Conservation (phyloP, 1,284 basidiomycete genomes). For the Pyrrhoderma noxium region DNA sequence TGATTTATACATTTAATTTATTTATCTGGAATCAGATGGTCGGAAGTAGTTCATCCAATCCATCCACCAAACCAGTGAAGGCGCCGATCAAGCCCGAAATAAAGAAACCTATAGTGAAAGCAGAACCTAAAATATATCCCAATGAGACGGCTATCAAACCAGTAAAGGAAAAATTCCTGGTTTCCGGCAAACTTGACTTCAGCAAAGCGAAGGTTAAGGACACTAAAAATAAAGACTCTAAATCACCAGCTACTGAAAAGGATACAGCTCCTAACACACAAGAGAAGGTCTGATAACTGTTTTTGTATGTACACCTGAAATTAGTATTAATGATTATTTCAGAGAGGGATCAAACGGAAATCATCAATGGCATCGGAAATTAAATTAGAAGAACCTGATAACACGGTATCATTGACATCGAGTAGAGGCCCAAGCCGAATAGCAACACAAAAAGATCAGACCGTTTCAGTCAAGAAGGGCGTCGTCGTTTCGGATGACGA, state of each 20-base stretch:
- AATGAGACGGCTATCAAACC: too few relatives aligned
- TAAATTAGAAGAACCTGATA: not conserved
- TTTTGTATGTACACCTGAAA: not conserved
- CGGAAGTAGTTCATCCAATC: not conserved
- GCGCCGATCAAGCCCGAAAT: not conserved
- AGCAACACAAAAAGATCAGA: constrained; percentile 1
- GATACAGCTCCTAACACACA: constrained; percentile 18
- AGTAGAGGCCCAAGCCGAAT: not conserved
- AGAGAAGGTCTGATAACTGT: constrained; percentile 2
- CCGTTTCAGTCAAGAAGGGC: constrained; percentile 35
- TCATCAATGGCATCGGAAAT: constrained; percentile 9
- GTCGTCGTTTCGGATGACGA: constrained; percentile 56
- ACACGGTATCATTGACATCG: not conserved
- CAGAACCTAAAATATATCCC: too few relatives aligned
- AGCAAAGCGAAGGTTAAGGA: constrained; percentile 52
- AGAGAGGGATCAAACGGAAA: constrained; percentile 20
- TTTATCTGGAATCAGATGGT: too few relatives aligned
- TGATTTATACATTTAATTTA: not conserved
- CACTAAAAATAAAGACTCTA: constrained; percentile 17
- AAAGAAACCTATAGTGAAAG: too few relatives aligned
- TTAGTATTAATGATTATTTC: not conserved
- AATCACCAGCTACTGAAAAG: not conserved
- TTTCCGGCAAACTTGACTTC: constrained; percentile 54
- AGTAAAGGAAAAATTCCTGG: constrained; percentile 32
- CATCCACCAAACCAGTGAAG: not conserved